Conservation (phyloP, 768 basidiomycete species). For the Lactarius deliciosus region DNA sequence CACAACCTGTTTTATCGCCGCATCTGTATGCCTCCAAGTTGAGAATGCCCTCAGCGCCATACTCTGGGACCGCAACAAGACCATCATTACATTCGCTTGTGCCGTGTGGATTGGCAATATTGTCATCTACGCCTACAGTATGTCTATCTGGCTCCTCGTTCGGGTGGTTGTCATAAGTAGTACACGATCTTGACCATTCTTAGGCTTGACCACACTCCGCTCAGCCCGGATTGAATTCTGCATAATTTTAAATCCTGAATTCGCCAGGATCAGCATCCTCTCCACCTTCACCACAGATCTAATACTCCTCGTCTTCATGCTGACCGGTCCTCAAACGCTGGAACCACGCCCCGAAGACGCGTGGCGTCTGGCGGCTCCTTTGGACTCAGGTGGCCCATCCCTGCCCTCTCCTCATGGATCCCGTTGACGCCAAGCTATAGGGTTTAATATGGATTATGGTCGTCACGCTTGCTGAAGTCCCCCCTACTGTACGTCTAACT, state of each 20-base stretch:
- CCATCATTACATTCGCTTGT: neutral
- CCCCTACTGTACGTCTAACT: constrained; percentile 16
- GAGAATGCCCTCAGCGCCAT: neutral
- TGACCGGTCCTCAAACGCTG: constrained; percentile 20
- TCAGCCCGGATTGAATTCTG: constrained; percentile 7
- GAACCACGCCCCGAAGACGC: neutral
- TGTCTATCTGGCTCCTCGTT: neutral
- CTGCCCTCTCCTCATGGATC: neutral
- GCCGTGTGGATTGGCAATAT: neutral
- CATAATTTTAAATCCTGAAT: neutral
- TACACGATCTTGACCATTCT: neutral
- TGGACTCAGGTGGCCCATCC: constrained; percentile 11
- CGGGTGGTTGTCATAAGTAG: neutral
- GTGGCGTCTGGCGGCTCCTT: constrained; percentile 17
- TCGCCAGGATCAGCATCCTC: constrained; percentile 5
- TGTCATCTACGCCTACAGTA: neutral
- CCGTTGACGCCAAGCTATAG: neutral
- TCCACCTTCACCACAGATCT: constrained; percentile 16
- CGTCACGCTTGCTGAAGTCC: constrained; percentile 20
- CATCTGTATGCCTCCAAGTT: neutral
- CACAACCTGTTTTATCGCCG: no score
- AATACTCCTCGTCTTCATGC: constrained; percentile 21
- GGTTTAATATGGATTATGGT: constrained; percentile 13
- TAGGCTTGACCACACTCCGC: constrained; percentile 2
- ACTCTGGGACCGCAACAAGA: constrained; percentile 16